Evolutionary conservation across 352 stramenopile genomes (phyloP).

Genomic region (Phytopythium kandeliae): DNA sequence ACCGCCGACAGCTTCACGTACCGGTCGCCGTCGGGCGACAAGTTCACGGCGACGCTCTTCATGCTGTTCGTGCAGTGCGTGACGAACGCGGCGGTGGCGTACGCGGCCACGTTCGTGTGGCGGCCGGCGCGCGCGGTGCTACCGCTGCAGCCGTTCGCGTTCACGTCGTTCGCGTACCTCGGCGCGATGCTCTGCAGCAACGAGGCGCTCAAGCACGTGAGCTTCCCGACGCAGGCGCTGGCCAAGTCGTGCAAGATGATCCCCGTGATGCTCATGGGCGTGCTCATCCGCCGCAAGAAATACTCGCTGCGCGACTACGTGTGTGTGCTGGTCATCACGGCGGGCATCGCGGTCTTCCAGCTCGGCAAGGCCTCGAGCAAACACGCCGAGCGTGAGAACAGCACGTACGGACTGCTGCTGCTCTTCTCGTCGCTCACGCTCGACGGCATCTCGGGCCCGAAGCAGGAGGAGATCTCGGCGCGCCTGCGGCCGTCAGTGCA

Average conservation of each 20-base stretch:
- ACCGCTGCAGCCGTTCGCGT: constrained; percentile 78
- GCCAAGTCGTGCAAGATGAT: constrained; percentile 99
- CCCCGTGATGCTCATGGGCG: constrained; percentile 94
- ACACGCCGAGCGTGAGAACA: constrained; percentile 82
- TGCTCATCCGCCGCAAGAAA: constrained; percentile 89
- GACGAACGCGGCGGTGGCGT: constrained; percentile 85
- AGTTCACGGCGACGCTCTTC: constrained; percentile 90
- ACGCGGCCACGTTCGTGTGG: constrained; percentile 81
- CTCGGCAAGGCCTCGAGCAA: constrained; percentile 78
- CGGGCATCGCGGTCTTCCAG: constrained; percentile 89
- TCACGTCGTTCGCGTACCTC: constrained; percentile 87
- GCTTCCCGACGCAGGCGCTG: constrained; percentile 97
- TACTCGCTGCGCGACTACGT: constrained; percentile 88
- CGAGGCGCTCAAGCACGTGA: constrained; percentile 92
- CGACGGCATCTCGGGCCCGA: constrained; percentile 94
- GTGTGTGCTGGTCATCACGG: constrained; percentile 88
- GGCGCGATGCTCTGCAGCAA: constrained; percentile 91
- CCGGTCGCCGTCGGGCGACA: constrained; percentile 66
- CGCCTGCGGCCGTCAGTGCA: constrained; percentile 74
- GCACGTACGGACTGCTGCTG: constrained; percentile 81
- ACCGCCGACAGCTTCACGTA: constrained; percentile 72
- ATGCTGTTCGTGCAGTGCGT: constrained; percentile 92
- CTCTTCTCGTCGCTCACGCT: constrained; percentile 92
- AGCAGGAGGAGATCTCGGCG: constrained; percentile 91
- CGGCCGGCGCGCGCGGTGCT: constrained; percentile 61